These are phyloP conservation scores for Teratosphaeria destructans DNA, from an alignment of 2,329 filamentous ascomycete species.

Conservation along the genomic window DNA sequence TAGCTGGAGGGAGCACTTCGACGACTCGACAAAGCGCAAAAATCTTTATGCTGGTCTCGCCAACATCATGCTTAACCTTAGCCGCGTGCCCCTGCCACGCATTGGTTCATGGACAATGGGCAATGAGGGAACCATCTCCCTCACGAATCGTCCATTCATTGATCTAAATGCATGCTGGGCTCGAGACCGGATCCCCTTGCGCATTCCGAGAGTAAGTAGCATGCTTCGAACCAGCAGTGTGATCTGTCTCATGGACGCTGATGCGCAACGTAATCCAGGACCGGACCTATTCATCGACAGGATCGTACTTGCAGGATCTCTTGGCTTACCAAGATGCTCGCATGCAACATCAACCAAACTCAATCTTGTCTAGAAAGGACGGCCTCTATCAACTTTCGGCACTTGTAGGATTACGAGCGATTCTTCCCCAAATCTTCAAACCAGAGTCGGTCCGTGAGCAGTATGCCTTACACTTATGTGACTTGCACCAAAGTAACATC, in stretches of 20 bases:
- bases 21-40: neutral
- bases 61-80: neutral
- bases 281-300: conserved; percentile 6
- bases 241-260: neutral
- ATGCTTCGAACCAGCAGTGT: neutral
- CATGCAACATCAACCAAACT: conserved; percentile 8
- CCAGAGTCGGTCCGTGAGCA: neutral
- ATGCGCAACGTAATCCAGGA: neutral
- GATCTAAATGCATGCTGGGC: conserved; percentile 3
- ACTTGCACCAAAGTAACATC: conserved; percentile 32
- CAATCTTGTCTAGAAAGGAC: conserved; percentile 7
- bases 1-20: neutral
- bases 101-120: conserved; percentile 14
- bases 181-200: conserved; percentile 5
- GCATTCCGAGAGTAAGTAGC: conserved; percentile 5
- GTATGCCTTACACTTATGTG: conserved; percentile 22
- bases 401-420: neutral
- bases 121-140: conserved; percentile 8
- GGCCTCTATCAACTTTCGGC: conserved; percentile 8
- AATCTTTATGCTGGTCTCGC: neutral
- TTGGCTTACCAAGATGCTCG: conserved; percentile 7
- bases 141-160: conserved; percentile 10
- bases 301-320: conserved; percentile 5
- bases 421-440: neutral
- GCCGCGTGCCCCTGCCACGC: conserved; percentile 6